Base-by-base conservation (phyloP, 1,284 basidiomycete species). In the Ganoderma lingzhi region DNA sequence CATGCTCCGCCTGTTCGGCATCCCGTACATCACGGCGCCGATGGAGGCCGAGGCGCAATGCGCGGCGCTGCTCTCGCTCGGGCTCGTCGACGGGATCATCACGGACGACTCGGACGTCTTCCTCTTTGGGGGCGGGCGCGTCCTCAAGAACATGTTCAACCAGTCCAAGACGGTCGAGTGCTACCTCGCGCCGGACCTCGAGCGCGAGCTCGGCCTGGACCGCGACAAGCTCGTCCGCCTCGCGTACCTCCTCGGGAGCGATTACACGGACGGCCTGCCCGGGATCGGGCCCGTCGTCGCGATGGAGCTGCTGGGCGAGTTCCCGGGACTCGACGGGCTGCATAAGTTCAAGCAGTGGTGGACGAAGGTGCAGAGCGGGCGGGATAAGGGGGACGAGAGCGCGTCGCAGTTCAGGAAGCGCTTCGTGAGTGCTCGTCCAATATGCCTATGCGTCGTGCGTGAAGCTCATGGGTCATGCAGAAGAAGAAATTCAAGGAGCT, bases 1-100 rank as follows among this genome's bases (percentile, higher is more conserved):
- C 67, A 91, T 98, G 87, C 84, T 99, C 44, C 91, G 95, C 35
- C 87, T 98, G 14, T 99, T 99, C 78, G 98, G 98, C 30, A 96
- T 99, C 66, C 98, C 98, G 1, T 99, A 98, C 80, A 95, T 99
- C 75, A 98, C 96, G 1, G 98, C 98, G 3, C 98, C 98, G 0
- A 97, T 96, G 96, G 98, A 99, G 85, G 98, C 98, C 51, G 98
- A 99, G 82, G 98, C 98, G 0, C 98, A 99, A 81, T 99, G 98
- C 76, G 97, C 98, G 3, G 92, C 96, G 75, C 91, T 99, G 12
- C 92, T 96, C 4, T 84, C 88, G 15, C 86, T 97, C 8, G 89
- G 91, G 2, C 87, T 99, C 35, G 97, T 98, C 45, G 96, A 99
- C 76, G 98, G 98, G 0, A 94, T 99, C 73, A 99, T 99, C 80